Base-by-base conservation (phyloP, 352 stramenopile species). In the Pythium volutum region DNA sequence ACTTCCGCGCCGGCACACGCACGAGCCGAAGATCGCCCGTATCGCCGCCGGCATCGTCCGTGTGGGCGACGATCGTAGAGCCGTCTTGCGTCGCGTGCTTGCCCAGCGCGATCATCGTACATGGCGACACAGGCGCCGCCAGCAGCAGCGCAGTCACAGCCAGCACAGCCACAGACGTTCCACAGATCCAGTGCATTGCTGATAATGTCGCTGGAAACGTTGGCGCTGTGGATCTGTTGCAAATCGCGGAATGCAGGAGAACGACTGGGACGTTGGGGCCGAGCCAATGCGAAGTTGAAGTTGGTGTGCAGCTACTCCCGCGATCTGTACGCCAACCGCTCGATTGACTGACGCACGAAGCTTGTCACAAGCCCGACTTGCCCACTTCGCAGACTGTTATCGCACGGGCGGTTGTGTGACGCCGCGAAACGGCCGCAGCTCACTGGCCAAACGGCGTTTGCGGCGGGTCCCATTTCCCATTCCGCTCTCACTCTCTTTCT, bases 101-200 rank as follows among this genome's bases (percentile, higher is more conserved):
- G n/a, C 87, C 90, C 14, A 97, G 76, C 8, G 76, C 82, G 41
- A 98, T 96, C 39, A 94, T 87, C 11, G 93, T 98, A 63, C 93
- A 98, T 1, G 62, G 50, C 18, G 23, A 15, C 20, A 38, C 47
- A 1, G 47, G 36, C 8, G 38, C 15, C 20, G 23, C 14, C 18
- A 39, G 14, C 16, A 56, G 34, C 47, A 22, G 4, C 36, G 27
- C 36, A 3, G 10, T 25, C 10, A 23, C 14, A 4, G 25, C 16
- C 38, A 50, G 10, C 9, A 20, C 16, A 15, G 45, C 55, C 2
- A 22, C 48, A 2, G 49, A n/a, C 7, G 25, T 43, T 20, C 14
- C 11, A 16, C 14, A 15, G 18, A 43, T 9, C 36, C 42, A 27
- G 3, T 8, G 22, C 42, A 48, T 48, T 7, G 10, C 22, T 48